phyloP scores from a whole-genome alignment of 306 rosid species.

The Cucumis hystrix region DNA sequence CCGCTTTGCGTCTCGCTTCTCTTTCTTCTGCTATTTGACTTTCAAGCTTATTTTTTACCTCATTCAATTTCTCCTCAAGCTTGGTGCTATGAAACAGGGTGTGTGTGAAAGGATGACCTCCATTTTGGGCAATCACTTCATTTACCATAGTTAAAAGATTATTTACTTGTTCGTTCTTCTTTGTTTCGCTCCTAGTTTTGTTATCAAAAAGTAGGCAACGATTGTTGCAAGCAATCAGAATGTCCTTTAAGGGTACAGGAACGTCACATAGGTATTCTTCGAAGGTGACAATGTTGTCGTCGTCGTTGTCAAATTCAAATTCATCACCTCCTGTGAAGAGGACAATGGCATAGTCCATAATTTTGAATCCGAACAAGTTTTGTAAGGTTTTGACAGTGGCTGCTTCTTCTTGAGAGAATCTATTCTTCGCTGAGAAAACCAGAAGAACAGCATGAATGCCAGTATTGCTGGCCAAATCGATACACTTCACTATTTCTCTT shows the following conservation, averaged over 20 bases:
- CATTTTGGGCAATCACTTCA: slow-evolving; percentile 31
- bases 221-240: slow-evolving; percentile 38
- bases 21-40: not conserved
- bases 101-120: slow-evolving; percentile 54
- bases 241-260: slow-evolving; percentile 58
- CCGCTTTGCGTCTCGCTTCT: not conserved
- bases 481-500: slow-evolving; percentile 70
- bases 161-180: slow-evolving; percentile 43
- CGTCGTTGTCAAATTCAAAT: not conserved
- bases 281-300: slow-evolving; percentile 47
- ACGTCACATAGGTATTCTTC: slow-evolving; percentile 51
- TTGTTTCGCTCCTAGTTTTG: slow-evolving; percentile 54
- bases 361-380: slow-evolving; percentile 58
- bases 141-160: slow-evolving; percentile 44
- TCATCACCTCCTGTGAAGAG: not conserved
- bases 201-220: slow-evolving; percentile 70
- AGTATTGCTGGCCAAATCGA: slow-evolving; percentile 56
- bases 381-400: slow-evolving; percentile 54
- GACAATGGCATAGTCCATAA: slow-evolving; percentile 28
- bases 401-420: slow-evolving; percentile 65
- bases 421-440: slow-evolving; percentile 53
- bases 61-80: not conserved
- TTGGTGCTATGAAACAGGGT: slow-evolving; percentile 41
- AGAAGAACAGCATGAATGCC: slow-evolving; percentile 78
- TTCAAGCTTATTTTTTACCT: not conserved